Evolutionary conservation across 2,329 filamentous ascomycete species (phyloP).

Genomic region (Fusarium praegraminearum): DNA sequence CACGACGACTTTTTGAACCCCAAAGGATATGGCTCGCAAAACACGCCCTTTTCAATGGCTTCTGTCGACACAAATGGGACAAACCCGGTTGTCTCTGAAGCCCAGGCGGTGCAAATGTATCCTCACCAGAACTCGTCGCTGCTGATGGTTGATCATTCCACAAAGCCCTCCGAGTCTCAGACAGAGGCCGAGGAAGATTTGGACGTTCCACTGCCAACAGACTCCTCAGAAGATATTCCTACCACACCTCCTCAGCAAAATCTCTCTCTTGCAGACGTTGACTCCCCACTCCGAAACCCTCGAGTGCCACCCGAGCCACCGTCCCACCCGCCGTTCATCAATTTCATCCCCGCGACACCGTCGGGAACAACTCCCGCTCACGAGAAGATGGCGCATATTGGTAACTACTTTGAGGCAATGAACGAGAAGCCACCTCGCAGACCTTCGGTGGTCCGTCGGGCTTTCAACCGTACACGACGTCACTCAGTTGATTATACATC

Average conservation of each 20-base stretch:
- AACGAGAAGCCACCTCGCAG: slow-evolving; percentile 60
- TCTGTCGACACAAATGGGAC: slow-evolving; percentile 73
- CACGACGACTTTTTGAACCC: slow-evolving; percentile 67
- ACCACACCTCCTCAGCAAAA: slow-evolving; percentile 65
- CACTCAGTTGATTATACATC: slow-evolving; percentile 58
- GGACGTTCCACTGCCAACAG: slow-evolving; percentile 51
- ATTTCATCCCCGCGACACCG: slow-evolving; percentile 73
- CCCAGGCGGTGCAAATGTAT: slow-evolving; percentile 71
- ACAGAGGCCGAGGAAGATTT: slow-evolving; percentile 38
- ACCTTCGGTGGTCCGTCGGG: slow-evolving; percentile 65
- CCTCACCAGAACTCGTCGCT: slow-evolving; percentile 74
- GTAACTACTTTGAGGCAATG: slow-evolving; percentile 65
- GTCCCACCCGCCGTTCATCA: slow-evolving; percentile 57
- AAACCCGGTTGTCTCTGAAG: slow-evolving; percentile 73
- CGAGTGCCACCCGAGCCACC: slow-evolving; percentile 69
- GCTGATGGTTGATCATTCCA: slow-evolving; percentile 69
- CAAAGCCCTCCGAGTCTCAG: slow-evolving; percentile 60
- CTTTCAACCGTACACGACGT: slow-evolving; percentile 63
- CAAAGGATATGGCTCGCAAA: slow-evolving; percentile 65
- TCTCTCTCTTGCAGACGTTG: slow-evolving; percentile 65
- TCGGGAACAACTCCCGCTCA: slow-evolving; percentile 68
- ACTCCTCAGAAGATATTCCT: slow-evolving; percentile 56
- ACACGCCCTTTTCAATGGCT: slow-evolving; percentile 71
- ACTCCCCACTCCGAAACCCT: slow-evolving; percentile 73
- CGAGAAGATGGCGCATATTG: slow-evolving; percentile 64